A percentile compares a stretch with the other conserved stretches of the same genome.
Conservation (phyloP, 78 protist species). For the Cavenderia fasciculata region DNA sequence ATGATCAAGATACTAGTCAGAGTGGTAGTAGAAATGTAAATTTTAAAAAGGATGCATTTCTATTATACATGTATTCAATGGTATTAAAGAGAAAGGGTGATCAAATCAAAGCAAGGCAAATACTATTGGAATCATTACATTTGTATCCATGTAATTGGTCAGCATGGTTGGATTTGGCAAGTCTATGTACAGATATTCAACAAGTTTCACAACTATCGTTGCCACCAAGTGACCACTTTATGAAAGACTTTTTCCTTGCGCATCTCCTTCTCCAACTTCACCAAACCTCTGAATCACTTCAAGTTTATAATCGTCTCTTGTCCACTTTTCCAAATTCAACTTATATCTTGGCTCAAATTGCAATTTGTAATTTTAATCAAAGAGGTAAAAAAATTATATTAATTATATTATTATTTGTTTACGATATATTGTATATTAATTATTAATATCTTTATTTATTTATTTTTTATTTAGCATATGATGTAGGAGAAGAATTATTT, state of each 20-base stretch:
- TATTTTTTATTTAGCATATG: constrained; percentile 48
- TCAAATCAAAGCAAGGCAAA: neutral
- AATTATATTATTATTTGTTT: too few relatives aligned
- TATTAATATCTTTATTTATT: neutral
- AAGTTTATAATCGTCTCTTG: constrained; percentile 55
- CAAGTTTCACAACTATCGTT: constrained; percentile 23
- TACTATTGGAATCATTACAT: constrained; percentile 29
- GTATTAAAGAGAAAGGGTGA: constrained; percentile 25
- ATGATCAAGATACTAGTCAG: neutral
- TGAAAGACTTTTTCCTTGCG: constrained; percentile 85
- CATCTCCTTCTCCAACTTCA: constrained; percentile 74
- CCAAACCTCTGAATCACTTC: constrained; percentile 48
- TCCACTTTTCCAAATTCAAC: constrained; percentile 45
- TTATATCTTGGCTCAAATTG: constrained; percentile 82
- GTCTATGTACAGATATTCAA: constrained; percentile 27
- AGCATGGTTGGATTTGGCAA: constrained; percentile 75
- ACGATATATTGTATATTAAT: neutral
- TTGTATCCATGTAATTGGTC: constrained; percentile 82
- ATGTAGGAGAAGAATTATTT: constrained; percentile 77
- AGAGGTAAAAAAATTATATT: too few relatives aligned
- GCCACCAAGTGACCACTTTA: constrained; percentile 64
- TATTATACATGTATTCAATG: constrained; percentile 41
- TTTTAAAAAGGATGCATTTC: constrained; percentile 27
- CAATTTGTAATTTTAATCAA: constrained; percentile 81
- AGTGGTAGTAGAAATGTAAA: neutral